Conservation (phyloP, 345 rosid genomes). For the Mallotus nudiflorus region DNA sequence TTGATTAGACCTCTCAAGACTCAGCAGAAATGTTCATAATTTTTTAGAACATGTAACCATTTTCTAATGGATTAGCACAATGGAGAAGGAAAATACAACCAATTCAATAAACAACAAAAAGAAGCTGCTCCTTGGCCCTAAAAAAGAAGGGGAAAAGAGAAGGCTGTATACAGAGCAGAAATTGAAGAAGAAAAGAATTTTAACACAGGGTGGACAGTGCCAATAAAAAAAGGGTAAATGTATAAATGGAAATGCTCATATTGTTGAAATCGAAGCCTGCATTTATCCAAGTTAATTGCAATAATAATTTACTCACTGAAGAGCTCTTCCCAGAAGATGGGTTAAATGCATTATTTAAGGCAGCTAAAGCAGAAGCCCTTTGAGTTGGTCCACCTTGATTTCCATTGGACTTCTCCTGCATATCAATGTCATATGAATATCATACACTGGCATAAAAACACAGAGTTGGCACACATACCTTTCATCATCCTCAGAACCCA, state of each 20-base stretch:
- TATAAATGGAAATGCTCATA: neutral
- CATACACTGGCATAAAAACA: neutral
- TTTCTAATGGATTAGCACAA: neutral
- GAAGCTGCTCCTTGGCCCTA: neutral
- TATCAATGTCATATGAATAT: neutral
- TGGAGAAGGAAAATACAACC: neutral
- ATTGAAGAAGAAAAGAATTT: neutral
- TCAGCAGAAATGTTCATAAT: neutral
- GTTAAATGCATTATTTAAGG: conserved; percentile 81
- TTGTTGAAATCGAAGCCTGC: neutral
- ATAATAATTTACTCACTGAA: conserved; percentile 39
- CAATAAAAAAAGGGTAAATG: neutral
- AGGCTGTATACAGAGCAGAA: neutral
- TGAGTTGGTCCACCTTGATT: conserved; percentile 90
- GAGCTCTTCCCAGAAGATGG: conserved; percentile 57
- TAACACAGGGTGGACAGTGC: neutral
- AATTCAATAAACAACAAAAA: neutral
- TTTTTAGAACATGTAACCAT: neutral
- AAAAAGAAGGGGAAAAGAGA: neutral
- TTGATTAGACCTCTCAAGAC: neutral
- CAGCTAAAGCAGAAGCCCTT: conserved; percentile 97
- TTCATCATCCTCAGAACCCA: neutral
- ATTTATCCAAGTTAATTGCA: neutral
- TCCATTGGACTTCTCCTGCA: conserved; percentile 72
- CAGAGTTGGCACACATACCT: neutral